Base-by-base conservation (phyloP, 768 basidiomycete genomes). In the Psilocybe cubensis region DNA sequence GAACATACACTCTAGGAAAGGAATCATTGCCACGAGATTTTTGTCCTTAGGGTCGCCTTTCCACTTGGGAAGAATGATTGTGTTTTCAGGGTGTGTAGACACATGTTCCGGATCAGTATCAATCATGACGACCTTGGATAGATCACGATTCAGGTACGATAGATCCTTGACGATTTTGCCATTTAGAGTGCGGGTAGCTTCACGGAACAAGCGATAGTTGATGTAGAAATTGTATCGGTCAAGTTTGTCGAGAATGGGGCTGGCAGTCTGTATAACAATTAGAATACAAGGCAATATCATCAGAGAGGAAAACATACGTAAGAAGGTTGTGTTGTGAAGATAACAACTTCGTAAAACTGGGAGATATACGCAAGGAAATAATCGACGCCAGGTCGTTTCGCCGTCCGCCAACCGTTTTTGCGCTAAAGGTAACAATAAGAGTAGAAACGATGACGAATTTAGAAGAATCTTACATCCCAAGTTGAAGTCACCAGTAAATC, bases 331-430 rank as follows among this genome's bases (percentile, higher is more conserved):
- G 87, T 83, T 9, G 96, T 98, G 76, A 98, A 99, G 52, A 99
- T 79, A 29, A 98, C 96, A 56, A 98, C 85, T 78, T 99, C 97
- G 70, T 94, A 99, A 77, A 98, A 99, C 68, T 98, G 96, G 0
- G 94, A 93, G 46, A 99, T 84, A 71, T 99, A 99, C 24, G 86
- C 96, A 29, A 99, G 80, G 83, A 99, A 99, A 75, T 99, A 98
- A 69, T 99, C 97, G 14, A 95, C 92, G 3, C 97, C 97, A 1
- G 97, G 96, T 29, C 97, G 87, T 75, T 98, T 99, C 4, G 96
- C 96, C 3, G 96, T 98, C 62, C 94, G 81, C 96, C 97, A 99
- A 50, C 97, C 97, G 66, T 92, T 82, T 75, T 92, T 85, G 53
- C 96, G 86, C 94, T 97, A 58, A n/a, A 29, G 18, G 29, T 46